Base-by-base conservation (phyloP, 2,329 filamentous ascomycete genomes). In the Trichoderma endophyticum region DNA sequence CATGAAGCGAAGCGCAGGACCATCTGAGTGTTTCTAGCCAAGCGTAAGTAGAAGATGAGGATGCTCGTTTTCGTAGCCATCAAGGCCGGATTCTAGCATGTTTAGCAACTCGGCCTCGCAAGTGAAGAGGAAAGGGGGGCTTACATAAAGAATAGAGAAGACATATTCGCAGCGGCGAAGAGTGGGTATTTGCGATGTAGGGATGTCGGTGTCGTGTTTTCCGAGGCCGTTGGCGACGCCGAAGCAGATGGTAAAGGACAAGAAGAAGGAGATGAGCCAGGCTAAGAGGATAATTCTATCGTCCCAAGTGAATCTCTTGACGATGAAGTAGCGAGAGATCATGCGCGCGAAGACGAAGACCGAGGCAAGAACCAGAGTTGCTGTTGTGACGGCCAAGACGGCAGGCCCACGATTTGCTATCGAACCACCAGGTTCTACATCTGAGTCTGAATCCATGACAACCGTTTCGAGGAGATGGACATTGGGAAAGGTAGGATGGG, bases 11-110 rank as follows among this genome's bases (percentile, higher is more conserved):
- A 89, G 72, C 92, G 90, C 75, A 97, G 91, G 64, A 95, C 85
- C 74, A 89, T 89, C 75, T 97, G 90, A 0, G 89, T 91, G 72
- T 93, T 92, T 77, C 91, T 92, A 30, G 93, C 93, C 62, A 98
- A 86, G 54, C 92, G 91, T 64, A 98, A 86, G 82, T 97, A 98
- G 81, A 98, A 98, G 68, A 96, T 87, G 72, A 98, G 86, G 76
- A 98, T 93, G n/a, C 94, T 97, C 0, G 93, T 94, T 82, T 98
- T 98, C 65, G 93, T 94, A 3, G 92, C 90, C 93, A 97, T 97
- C 71, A 97, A 85, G 4, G 93, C 92, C 14, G 94, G 94, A 78
- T 97, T 97, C 90, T 95, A n/a, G 43, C 11, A 6, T 24, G 30
- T 70, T 77, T 62, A 76, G 64, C 21, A 62, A 61, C 24, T 26